A percentile compares a stretch with the other conserved stretches of the same genome.
Conservation (phyloP, 352 stramenopile species). For the Aphanomyces invadans region DNA sequence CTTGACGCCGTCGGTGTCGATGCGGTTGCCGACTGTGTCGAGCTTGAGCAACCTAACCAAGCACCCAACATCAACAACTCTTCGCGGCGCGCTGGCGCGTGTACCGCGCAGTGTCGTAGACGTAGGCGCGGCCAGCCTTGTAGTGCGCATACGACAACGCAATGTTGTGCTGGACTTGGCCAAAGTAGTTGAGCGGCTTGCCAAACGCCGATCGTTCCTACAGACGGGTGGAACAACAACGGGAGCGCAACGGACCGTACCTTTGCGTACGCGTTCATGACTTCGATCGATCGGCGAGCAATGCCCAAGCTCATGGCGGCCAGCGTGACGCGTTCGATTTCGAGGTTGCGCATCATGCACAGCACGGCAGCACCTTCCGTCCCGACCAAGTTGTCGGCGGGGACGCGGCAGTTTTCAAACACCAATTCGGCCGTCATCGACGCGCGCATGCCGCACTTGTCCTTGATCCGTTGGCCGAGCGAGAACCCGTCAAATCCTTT, state of each 20-base stretch:
- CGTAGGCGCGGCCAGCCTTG: slow-evolving; percentile 93
- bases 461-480: slow-evolving; percentile 94
- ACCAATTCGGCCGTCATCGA: slow-evolving; percentile 97
- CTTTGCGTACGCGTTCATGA: slow-evolving; percentile 92
- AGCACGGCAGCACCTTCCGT: slow-evolving; percentile 64
- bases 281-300: slow-evolving; percentile 92
- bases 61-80: not conserved
- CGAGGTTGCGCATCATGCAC: slow-evolving; percentile 96
- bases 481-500: slow-evolving; percentile 95
- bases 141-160: slow-evolving; percentile 98
- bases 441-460: slow-evolving; percentile 97
- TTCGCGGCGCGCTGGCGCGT: slow-evolving; percentile 16
- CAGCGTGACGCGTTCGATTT: slow-evolving; percentile 97
- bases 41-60: slow-evolving; percentile 87
- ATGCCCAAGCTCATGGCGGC: slow-evolving; percentile 96
- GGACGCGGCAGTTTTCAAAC: slow-evolving; percentile 96
- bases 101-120: slow-evolving; percentile 92
- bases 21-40: slow-evolving; percentile 89
- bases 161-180: slow-evolving; percentile 96
- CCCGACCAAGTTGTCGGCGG: slow-evolving; percentile 89
- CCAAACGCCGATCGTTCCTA: slow-evolving; percentile 94
- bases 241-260: slow-evolving; percentile 8
- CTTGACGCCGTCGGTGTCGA: slow-evolving; percentile 98
- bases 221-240: too few species aligned
- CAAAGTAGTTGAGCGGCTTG: slow-evolving; percentile 83